Evolutionary conservation across 2,329 filamentous ascomycete genomes (phyloP), one percentile per base, ranked within the genome.

Genomic region (Lasiodiplodia hormozganensis): DNA sequence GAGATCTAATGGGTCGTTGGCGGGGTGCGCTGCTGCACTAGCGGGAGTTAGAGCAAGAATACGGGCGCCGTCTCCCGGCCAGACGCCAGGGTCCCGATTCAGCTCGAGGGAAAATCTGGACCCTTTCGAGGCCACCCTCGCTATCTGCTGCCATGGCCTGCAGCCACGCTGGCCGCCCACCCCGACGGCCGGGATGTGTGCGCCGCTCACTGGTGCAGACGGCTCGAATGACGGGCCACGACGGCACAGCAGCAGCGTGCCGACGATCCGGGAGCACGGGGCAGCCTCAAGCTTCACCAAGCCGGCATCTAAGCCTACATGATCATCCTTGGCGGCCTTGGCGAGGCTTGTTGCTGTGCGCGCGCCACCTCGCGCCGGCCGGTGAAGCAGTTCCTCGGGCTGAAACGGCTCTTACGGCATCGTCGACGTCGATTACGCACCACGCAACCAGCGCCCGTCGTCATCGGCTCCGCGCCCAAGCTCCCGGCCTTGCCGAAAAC

Each of bases 341-440:
- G 62, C 62, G 34, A 65, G 34, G 52, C 62, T 65, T 56, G 62
- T 43, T 18, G 31, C n/a, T 5, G 43, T 18, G 43, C 43, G 14
- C 40, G n/a, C 43, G 43, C 43, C 43, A 47, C 43, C 43, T 21
- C 43, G 43, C n/a, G 40, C 14, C 18, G 14, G 12, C 40, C 14
- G 16, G 18, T 7, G 4, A 18, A 47, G 43, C 43, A 21, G n/a
- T 21, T 47, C 18, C 18, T 47, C 43, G 8, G 18, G 31, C 52
- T 66, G 64, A 66, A 66, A 58, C 53, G 54, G 65, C 43, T 52
- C n/a, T 25, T 36, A 31, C 64, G 52, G 36, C 65, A 67, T 51
- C 54, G 10, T 40, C 53, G 31, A 58, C 65, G 40, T 34, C 53
- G 25, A 57, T 67, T 67, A 60, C 65, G 65, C 65, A 67, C 65